Base-by-base conservation (phyloP, 2,329 filamentous ascomycete species). In the Sarocladiaceae sp. region DNA sequence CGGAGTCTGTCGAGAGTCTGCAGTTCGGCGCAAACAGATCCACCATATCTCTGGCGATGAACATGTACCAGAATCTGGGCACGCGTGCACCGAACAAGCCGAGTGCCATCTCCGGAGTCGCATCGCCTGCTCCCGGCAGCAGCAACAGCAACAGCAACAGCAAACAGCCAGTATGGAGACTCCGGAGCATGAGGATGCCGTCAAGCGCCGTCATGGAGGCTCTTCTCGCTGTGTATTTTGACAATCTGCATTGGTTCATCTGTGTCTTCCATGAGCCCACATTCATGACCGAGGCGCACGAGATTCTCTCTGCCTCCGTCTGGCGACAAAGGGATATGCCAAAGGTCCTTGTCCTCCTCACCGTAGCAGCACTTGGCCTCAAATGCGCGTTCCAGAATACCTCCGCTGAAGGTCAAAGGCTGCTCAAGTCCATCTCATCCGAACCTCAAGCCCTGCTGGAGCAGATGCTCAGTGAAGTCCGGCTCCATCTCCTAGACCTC, bases 191-290 rank as follows among this genome's bases (percentile, higher is more conserved):
- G 20, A 19, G 21, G 33, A 35, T 35, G 33, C 33, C 33, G 20
- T n/a, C 37, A 27, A 39, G 23, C 15, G 16, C 43, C 18, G 40
- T 44, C 12, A 46, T 50, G 41, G 44, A 50, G 19, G 24, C 44
- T 6, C 34, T 50, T 41, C 40, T 51, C 13, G 50, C 47, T 7
- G 47, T 44, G 15, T 53, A 53, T 34, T 53, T 53, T 44, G 51
- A 50, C 34, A 48, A 46, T 40, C 20, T 53, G 37, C 48, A 53
- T 33, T 53, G 51, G 51, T 53, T 53, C 40, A 49, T 49, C 11
- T 45, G 48, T 26, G 47, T 53, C 27, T 46, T 53, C 12, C 51
- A 53, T 33, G 46, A 53, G 24, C 51, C 51, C 16, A 45, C 48
- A 5, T 49, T 53, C 20, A 27, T 48, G 21, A 20, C 19, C 12